Percentiles rank a stretch among this genome's conserved stretches.
These are phyloP conservation scores for Abrus pulchellus DNA, from an alignment of 306 rosid species.

Conservation along the genomic window DNA sequence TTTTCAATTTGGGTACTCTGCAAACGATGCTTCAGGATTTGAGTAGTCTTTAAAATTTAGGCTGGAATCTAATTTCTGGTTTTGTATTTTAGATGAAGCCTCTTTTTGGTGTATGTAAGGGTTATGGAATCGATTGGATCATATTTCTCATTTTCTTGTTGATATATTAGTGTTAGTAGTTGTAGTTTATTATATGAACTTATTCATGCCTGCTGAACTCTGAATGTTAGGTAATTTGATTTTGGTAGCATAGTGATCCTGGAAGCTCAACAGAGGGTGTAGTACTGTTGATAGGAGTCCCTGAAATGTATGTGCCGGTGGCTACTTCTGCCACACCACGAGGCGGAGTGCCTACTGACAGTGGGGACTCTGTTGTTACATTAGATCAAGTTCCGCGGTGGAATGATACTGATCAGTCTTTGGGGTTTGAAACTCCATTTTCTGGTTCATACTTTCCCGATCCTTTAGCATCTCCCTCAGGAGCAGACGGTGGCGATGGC, in stretches of 20 bases:
- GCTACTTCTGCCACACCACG: constrained; percentile 65
- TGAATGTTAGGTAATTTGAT: constrained; percentile 38
- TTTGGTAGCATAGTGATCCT: constrained; percentile 38
- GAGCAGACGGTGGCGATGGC: constrained; percentile 53
- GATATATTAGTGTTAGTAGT: not conserved
- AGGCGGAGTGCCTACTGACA: constrained; percentile 76
- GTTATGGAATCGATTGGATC: constrained; percentile 17
- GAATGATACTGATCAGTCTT: constrained; percentile 83
- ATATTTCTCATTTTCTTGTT: not conserved
- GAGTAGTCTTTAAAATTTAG: constrained; percentile 22
- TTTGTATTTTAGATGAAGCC: constrained; percentile 20
- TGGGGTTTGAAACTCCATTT: constrained; percentile 65
- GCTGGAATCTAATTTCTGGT: not conserved
- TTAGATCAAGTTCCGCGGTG: constrained; percentile 95
- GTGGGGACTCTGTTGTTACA: constrained; percentile 75
- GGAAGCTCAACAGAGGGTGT: constrained; percentile 42
- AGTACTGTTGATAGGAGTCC: constrained; percentile 48
- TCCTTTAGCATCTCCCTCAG: constrained; percentile 70
- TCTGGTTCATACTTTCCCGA: constrained; percentile 75
- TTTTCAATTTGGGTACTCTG: constrained; percentile 13
- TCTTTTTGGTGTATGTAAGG: constrained; percentile 20
- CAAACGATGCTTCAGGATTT: constrained; percentile 31
- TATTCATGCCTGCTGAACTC: constrained; percentile 41
- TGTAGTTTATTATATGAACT: constrained; percentile 11
- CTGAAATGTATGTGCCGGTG: constrained; percentile 78